A percentile compares a stretch with the other conserved stretches of the same genome.
These are phyloP conservation scores for Hibiscus mutabilis DNA, from an alignment of 345 rosid species.

Conservation along the genomic window DNA sequence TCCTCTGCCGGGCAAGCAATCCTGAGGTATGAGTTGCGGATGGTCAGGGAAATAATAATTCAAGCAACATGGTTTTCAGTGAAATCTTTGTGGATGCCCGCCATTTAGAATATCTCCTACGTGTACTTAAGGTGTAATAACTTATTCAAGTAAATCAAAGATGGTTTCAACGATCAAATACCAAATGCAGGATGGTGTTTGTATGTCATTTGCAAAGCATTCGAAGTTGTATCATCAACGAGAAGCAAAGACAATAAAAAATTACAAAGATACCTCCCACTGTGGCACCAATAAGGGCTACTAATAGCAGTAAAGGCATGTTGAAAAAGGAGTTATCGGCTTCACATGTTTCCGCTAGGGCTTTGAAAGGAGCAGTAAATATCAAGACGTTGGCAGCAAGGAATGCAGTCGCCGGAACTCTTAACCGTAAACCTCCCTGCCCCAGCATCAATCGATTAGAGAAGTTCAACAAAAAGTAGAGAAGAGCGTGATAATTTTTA, in stretches of 20 bases:
- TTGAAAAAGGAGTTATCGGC: conserved; percentile 51
- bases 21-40: conserved; percentile 35
- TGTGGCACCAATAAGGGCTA: conserved; percentile 85
- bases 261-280: conserved; percentile 61
- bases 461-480: neutral
- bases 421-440: conserved; percentile 40
- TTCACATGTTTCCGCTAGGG: conserved; percentile 78
- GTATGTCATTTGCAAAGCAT: neutral
- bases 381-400: conserved; percentile 42
- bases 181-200: neutral
- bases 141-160: too few relatives aligned
- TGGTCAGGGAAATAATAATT: neutral
- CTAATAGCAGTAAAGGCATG: conserved; percentile 73
- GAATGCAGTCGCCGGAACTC: conserved; percentile 32
- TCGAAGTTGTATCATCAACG: neutral
- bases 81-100: too few relatives aligned
- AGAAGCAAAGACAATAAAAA: neutral
- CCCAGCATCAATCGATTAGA: conserved; percentile 17
- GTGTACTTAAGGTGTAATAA: too few relatives aligned
- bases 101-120: too few relatives aligned
- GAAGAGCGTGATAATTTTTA: neutral
- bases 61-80: neutral
- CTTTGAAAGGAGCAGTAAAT: conserved; percentile 54
- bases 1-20: conserved; percentile 86
- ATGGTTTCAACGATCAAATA: neutral